Evolutionary conservation across 1,139 yeast species (phyloP), one percentile per base, ranked within the genome.

Genomic region (Pichia kudriavzevii): DNA sequence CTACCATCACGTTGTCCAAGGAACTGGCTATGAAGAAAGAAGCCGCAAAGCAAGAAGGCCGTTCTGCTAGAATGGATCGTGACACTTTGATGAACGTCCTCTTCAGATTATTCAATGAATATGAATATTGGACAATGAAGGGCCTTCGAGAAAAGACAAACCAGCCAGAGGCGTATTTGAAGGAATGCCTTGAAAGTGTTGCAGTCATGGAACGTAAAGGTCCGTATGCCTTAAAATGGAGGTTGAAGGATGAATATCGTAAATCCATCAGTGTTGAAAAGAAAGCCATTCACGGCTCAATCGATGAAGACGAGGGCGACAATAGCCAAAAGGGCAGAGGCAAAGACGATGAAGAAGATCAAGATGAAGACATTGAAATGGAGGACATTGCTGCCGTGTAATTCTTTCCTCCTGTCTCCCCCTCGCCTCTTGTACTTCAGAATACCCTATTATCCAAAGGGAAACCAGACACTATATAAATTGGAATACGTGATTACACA

Each of bases 81-180:
- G 85, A 84, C 59, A 96, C 87, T 47, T 72, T 91, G 39, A 72
- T 91, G 68, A 96, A 88, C 59, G 63, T 84, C 48, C 65, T 91
- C 45, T 91, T 93, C 71, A 71, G 83, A 48, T 67, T 91, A 48
- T 91, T 91, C 59, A 96, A 87, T 56, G 94, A 88, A 58, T 87
- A 83, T 58, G 97, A 91, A 55, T 91, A 88, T 59, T 91, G 98
- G 98, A 79, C 94, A 9, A 69, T 91, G 69, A 87, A 87, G 60
- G 96, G 96, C 25, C 66, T 91, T 43, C 82, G 87, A 55, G 98
- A 91, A 57, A 73, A 95, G 49, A 87, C 97, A 3, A 79, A 80
- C 53, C 99, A 91, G 64, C 99, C 99, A 1, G 98, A 93, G 56
- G 79, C 83, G 4, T 93, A 84, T 56, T 66, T 91, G 47, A 87